Base-by-base conservation (phyloP, 208 protist genomes). In the Novymonas esmeraldas region DNA sequence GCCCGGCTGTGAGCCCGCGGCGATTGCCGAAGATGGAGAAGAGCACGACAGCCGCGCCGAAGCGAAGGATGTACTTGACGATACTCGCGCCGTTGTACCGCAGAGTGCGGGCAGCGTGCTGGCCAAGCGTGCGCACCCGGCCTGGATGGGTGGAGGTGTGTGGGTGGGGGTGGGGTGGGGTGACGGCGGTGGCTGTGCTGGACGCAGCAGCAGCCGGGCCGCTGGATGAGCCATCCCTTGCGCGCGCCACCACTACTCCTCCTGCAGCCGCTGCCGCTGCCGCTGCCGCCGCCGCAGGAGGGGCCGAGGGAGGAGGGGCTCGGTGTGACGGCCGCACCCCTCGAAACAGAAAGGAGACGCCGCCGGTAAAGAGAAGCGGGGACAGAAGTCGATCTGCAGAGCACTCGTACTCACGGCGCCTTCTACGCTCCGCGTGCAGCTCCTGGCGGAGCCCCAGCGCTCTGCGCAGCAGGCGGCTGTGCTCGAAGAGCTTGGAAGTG, bases 61-160 rank as follows among this genome's bases (percentile, higher is more conserved):
- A 82, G 1, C 68, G 75, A 29, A 92, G 73, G 5, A 81, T n/a
- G 28, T 80, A 73, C 67, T 78, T 70, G 26, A 87, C 51, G 2
- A 59, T 1, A 4, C 33, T 55, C 13, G 70, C 52, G 1, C 70
- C 28, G 39, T 77, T 74, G 64, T 69, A 78, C 7, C 50, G 41
- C 9, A 73, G 6, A 6, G 29, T 9, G 24, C 46, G 24, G 13
- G 51, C 3, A 5, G 39, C 26, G 16, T 34, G 22, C 7, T 10
- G 22, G 24, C 5, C 39, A 16, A 44, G 26, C 22, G 31, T 7
- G 28, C 34, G 34, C 13, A 22, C 29, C 49, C 34, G 29, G 26
- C 26, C 26, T 18, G 29, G 18, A 26, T 51, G 29, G 9, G 38
- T 16, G 9, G 24, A 31, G 10, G 22, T 18, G 22, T 20, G n/a